These are phyloP conservation scores for Eimeria acervulina DNA, from an alignment of 169 alveolate species.

Conservation along the genomic window DNA sequence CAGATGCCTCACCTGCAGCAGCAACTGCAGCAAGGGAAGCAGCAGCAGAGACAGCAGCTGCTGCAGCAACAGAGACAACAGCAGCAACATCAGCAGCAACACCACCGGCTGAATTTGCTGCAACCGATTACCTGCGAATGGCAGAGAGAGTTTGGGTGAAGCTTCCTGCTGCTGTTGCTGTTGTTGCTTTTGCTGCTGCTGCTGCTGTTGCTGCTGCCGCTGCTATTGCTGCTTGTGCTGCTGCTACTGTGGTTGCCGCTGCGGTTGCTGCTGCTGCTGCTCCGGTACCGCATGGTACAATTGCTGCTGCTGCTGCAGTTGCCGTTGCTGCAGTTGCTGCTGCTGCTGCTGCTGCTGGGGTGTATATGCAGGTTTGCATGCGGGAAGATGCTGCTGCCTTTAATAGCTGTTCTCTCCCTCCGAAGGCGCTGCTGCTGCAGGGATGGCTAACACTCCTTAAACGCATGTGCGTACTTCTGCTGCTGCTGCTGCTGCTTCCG, in stretches of 20 bases:
- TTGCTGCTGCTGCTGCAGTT: too few relatives aligned
- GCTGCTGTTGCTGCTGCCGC: too few relatives aligned
- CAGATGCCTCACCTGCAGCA: background rate
- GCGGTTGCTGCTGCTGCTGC: too few relatives aligned
- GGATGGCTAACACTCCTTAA: background rate
- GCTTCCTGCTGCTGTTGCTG: too few relatives aligned
- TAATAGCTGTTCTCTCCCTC: slow-evolving; percentile 11
- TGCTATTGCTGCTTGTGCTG: too few relatives aligned
- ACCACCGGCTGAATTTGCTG: background rate
- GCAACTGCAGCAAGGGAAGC: background rate
- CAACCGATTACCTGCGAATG: background rate
- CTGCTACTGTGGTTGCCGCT: too few relatives aligned
- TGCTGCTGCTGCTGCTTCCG: background rate
- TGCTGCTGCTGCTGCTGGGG: too few relatives aligned
- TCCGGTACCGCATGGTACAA: too few relatives aligned
- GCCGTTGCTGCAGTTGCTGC: too few relatives aligned
- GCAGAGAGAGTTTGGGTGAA: too few relatives aligned
- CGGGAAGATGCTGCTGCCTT: slow-evolving; percentile 47
- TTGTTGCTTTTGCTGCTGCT: too few relatives aligned
- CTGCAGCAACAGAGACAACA: too few relatives aligned
- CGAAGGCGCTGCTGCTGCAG: slow-evolving; percentile 45
- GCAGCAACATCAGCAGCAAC: slow-evolving; percentile 16
- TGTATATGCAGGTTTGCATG: slow-evolving; percentile 34
- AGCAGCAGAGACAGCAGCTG: background rate
- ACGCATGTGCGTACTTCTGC: background rate